Percentiles rank a stretch among this genome's conserved stretches.
Evolutionary conservation across 2,329 filamentous ascomycete species (phyloP).

Genomic region (Verticillium dahliae): DNA sequence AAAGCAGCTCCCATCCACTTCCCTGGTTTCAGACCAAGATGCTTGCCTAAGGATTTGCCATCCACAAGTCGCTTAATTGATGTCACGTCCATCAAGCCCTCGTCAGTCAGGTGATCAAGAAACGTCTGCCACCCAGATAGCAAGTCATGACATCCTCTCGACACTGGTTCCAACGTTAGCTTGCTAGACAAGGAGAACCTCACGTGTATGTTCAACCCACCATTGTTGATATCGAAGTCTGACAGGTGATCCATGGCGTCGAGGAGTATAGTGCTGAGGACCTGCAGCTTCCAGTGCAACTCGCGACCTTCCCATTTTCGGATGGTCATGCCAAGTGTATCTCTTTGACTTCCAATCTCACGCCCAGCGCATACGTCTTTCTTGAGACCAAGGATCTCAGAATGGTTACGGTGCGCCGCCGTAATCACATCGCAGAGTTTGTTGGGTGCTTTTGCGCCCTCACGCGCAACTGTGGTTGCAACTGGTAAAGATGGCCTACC

Average conservation of each 20-base stretch:
- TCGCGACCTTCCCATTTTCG: slow-evolving; percentile 59
- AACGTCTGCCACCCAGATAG: slow-evolving; percentile 46
- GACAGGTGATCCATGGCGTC: slow-evolving; percentile 45
- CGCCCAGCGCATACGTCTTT: slow-evolving; percentile 36
- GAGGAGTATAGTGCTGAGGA: slow-evolving; percentile 59
- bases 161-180: neutral
- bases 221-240: slow-evolving; percentile 20
- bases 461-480: slow-evolving; percentile 58
- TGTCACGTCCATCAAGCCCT: slow-evolving; percentile 52
- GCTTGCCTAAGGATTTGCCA: slow-evolving; percentile 64
- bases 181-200: neutral
- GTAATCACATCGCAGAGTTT: slow-evolving; percentile 64
- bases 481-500: slow-evolving; percentile 45
- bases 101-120: slow-evolving; percentile 44
- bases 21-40: slow-evolving; percentile 64
- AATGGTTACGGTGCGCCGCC: slow-evolving; percentile 55
- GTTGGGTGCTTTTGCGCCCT: slow-evolving; percentile 75
- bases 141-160: slow-evolving; percentile 22
- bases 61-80: slow-evolving; percentile 61
- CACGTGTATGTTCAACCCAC: neutral
- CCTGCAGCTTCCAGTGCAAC: slow-evolving; percentile 64
- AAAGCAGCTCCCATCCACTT: slow-evolving; percentile 80
- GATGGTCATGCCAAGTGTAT: slow-evolving; percentile 67
- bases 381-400: slow-evolving; percentile 59
- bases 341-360: slow-evolving; percentile 36